These are phyloP conservation scores for Picocystis salinarum DNA, from an alignment of 139 green algal genomes.

Conservation along the genomic window DNA sequence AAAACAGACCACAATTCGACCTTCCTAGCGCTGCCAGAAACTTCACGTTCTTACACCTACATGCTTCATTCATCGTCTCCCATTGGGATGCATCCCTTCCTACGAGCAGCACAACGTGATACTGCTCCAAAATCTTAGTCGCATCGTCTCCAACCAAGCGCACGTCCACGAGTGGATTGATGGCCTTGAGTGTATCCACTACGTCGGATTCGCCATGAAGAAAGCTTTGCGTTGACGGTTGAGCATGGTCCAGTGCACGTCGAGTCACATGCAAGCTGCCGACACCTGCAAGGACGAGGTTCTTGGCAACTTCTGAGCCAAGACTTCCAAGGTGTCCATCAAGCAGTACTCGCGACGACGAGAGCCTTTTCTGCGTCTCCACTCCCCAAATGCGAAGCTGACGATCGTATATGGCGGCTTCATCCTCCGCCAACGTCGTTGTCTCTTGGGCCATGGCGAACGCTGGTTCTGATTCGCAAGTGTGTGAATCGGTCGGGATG, in stretches of 20 bases:
- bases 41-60: constrained; percentile 13
- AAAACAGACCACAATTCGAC: constrained; percentile 34
- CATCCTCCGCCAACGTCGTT: constrained; percentile 28
- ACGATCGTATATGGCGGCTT: constrained; percentile 64
- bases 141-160: constrained; percentile 8
- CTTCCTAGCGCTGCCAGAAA: constrained; percentile 32
- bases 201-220: constrained; percentile 35
- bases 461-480: no score
- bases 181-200: constrained; percentile 42
- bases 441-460: not conserved
- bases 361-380: constrained; percentile 53
- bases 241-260: constrained; percentile 5
- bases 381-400: constrained; percentile 76
- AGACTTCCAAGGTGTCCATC: not conserved
- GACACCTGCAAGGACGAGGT: constrained; percentile 70
- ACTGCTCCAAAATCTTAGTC: constrained; percentile 2
- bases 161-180: constrained; percentile 71
- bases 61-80: constrained; percentile 18
- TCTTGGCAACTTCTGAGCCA: constrained; percentile 56
- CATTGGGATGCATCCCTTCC: constrained; percentile 7
- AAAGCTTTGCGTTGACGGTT: not conserved
- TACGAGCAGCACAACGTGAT: constrained; percentile 32
- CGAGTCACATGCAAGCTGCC: constrained; percentile 13
- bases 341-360: not conserved
- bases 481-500: no score